phyloP scores from a whole-genome alignment of 306 rosid species.

The Corylus heterophylla region DNA sequence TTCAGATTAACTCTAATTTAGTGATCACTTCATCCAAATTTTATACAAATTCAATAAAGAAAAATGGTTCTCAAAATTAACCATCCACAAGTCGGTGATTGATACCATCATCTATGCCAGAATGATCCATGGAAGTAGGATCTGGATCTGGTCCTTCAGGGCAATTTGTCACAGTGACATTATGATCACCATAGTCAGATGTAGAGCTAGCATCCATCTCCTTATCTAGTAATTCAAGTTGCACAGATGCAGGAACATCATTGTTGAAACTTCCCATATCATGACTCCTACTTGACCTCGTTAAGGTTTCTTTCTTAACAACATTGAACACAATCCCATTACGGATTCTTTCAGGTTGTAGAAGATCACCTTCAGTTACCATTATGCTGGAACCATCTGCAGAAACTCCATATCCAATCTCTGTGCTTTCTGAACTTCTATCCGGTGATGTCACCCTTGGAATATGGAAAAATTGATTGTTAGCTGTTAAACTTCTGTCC shows the following conservation, averaged over 20 bases:
- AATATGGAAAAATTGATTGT: conserved; percentile 40
- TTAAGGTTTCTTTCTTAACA: conserved; percentile 78
- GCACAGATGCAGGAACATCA: conserved; percentile 65
- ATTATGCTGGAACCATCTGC: conserved; percentile 51
- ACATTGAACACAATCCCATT: conserved; percentile 79
- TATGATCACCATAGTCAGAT: conserved; percentile 62
- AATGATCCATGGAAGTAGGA: conserved; percentile 25
- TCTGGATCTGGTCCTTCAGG: conserved; percentile 15
- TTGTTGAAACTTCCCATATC: conserved; percentile 53
- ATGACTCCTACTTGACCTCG: conserved; percentile 49
- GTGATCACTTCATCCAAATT: not conserved
- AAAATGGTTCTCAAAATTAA: conserved; percentile 23
- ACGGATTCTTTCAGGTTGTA: conserved; percentile 80
- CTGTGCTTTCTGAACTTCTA: conserved; percentile 54
- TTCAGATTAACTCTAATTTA: not conserved
- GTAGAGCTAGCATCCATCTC: conserved; percentile 62
- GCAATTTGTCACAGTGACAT: conserved; percentile 16
- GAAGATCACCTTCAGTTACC: conserved; percentile 79
- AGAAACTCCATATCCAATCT: conserved; percentile 53
- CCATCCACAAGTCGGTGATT: conserved; percentile 30
- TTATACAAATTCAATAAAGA: not conserved
- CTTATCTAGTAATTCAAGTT: conserved; percentile 64
- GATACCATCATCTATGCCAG: conserved; percentile 17
- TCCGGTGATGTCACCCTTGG: conserved; percentile 52
- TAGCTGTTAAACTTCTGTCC: conserved; percentile 42